Conservation (phyloP, 2,329 filamentous ascomycete genomes). For the Pseudocercospora pini-densiflorae region DNA sequence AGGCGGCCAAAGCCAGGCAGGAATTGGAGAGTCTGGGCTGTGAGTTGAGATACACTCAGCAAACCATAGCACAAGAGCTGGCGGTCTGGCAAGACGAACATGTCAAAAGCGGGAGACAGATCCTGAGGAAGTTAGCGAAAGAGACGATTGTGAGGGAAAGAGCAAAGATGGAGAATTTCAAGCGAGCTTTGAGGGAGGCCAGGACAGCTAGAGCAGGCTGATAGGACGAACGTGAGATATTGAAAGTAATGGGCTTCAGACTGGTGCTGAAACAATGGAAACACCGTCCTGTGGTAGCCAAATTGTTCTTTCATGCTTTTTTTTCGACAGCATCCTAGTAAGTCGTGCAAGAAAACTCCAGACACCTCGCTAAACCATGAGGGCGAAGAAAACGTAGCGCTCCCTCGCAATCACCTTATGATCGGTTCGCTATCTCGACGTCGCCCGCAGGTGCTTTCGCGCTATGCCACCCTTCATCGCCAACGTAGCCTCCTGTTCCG, state of each 20-base stretch:
- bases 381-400: neutral
- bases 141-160: constrained; percentile 80
- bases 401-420: neutral
- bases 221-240: neutral
- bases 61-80: constrained; percentile 87
- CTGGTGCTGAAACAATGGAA: neutral
- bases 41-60: constrained; percentile 89
- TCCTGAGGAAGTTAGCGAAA: constrained; percentile 75
- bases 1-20: constrained; percentile 69
- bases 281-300: neutral
- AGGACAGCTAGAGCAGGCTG: neutral
- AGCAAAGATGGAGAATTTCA: constrained; percentile 78
- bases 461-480: constrained; percentile 51
- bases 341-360: neutral
- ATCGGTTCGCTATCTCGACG: constrained; percentile 3
- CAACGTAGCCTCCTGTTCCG: constrained; percentile 55
- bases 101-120: constrained; percentile 73
- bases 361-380: neutral
- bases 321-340: neutral
- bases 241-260: neutral
- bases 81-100: constrained; percentile 94
- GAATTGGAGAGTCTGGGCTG: constrained; percentile 76
- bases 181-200: constrained; percentile 71
- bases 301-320: neutral
- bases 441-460: constrained; percentile 8